Evolutionary conservation across 2,329 filamentous ascomycete species (phyloP).

Genomic region (Ophiostoma himal-ulmi): DNA sequence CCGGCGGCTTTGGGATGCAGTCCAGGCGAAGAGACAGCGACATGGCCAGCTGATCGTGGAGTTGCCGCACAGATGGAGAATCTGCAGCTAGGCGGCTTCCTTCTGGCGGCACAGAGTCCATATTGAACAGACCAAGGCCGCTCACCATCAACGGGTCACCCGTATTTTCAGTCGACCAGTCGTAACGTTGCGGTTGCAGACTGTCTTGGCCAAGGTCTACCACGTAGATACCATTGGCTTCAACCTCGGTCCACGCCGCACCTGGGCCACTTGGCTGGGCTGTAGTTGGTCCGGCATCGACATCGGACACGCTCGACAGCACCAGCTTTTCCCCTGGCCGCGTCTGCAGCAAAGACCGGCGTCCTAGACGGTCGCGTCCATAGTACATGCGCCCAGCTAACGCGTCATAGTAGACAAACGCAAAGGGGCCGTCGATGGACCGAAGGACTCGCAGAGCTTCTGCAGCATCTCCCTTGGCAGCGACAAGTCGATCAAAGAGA

Average conservation of each 20-base stretch:
- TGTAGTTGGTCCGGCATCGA: conserved; percentile 13
- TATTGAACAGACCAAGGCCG: conserved; percentile 50
- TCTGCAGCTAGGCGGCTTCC: conserved; percentile 32
- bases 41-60: conserved; percentile 51
- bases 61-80: conserved; percentile 46
- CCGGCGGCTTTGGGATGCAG: conserved; percentile 54
- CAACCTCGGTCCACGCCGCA: conserved; percentile 66
- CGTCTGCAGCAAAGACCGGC: conserved; percentile 68
- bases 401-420: conserved; percentile 77
- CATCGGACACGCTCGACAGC: conserved; percentile 66
- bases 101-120: conserved; percentile 30
- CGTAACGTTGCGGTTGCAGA: conserved; percentile 24
- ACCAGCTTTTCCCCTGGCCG: conserved; percentile 41
- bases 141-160: conserved; percentile 28
- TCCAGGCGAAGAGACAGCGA: conserved; percentile 61
- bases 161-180: conserved; percentile 35
- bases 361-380: conserved; percentile 79
- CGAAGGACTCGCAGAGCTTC: conserved; percentile 42
- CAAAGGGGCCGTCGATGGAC: conserved; percentile 73
- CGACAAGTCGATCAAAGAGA: conserved; percentile 49
- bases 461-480: neutral
- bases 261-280: neutral
- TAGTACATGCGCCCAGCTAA: conserved; percentile 61
- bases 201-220: conserved; percentile 45
- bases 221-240: conserved; percentile 74